Base-by-base conservation (phyloP, 192 early-diverging fungal species). In the Podila horticola region DNA sequence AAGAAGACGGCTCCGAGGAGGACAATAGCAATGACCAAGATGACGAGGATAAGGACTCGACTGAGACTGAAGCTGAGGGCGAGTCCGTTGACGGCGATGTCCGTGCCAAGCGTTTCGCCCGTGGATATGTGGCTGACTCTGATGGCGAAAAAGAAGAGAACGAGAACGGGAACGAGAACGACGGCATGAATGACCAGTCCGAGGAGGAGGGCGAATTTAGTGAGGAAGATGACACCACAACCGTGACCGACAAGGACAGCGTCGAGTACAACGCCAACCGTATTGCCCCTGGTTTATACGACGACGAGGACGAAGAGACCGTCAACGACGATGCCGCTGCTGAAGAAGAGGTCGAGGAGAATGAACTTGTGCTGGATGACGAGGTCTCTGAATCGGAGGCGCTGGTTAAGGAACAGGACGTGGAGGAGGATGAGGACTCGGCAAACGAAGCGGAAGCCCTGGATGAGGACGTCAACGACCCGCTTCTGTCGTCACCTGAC, bases 381-480 rank as follows among this genome's bases (percentile, higher is more conserved):
- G 75, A 79, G 30, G 75, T 79, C 19, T 79, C 75, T 12, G 75
- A 79, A 31, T 71, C 69, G 22, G 69, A 71, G 10, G 68, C 69
- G 1, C 38, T 79, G 19, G 4, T 62, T 4, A 69, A 79, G 22
- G 75, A 79, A 38, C 75, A 79, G 50, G 28, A 58, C 8, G 26
- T 71, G 34, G 36, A 79, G 15, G 75, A 71, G 51, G 69, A 79
- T n/a, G 64, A 33, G 17, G 59, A 79, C 15, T 22, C 70, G 50
- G 55, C 31, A 29, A 64, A 71, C 7, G 52, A 71, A 12, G 52
- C 12, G 24, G 20, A 55, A 10, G 75, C 31, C 12, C 19, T 79
- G 59, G 75, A 71, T 3, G 64, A 71, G 12, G 75, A 79, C 22
- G 24, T 79, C 9, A 71, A 70, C 24, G 75, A 79, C 30, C 26